Conservation (phyloP, 169 alveolate genomes). For the Cryptosporidium meleagridis region DNA sequence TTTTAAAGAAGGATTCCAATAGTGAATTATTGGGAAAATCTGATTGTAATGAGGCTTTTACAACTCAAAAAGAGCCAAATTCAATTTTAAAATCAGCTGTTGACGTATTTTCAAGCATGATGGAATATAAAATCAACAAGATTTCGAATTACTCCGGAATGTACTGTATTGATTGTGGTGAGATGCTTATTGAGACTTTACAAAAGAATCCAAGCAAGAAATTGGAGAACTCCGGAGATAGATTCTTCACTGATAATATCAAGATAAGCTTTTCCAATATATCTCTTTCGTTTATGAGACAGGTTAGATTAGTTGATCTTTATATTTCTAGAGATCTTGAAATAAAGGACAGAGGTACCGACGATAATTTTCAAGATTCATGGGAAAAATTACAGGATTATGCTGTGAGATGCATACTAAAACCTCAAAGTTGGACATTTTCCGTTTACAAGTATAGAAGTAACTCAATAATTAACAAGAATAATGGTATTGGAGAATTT, state of each 20-base stretch:
- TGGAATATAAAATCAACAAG: slow-evolving; percentile 18
- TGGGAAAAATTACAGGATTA: neutral
- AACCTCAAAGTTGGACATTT: slow-evolving; percentile 47
- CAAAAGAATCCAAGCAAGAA: neutral
- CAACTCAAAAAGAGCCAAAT: neutral
- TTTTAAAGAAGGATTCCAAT: neutral
- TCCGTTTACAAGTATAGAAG: neutral
- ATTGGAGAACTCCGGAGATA: neutral
- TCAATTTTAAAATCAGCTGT: neutral
- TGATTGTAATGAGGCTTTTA: too few species aligned
- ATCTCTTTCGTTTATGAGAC: slow-evolving; percentile 6
- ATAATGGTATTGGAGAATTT: neutral
- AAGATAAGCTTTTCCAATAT: slow-evolving; percentile 14
- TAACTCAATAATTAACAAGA: neutral
- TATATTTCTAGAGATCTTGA: slow-evolving; percentile 5
- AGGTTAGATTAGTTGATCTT: slow-evolving; percentile 17
- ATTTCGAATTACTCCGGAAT: neutral
- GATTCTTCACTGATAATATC: slow-evolving; percentile 19
- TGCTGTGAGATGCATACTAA: slow-evolving; percentile 1
- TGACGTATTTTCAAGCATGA: neutral
- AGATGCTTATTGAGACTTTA: slow-evolving; percentile 25
- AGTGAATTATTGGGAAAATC: neutral
- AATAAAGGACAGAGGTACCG: neutral
- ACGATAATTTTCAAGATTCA: neutral
- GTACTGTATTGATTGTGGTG: slow-evolving; percentile 33